phyloP scores from a whole-genome alignment of 495 filamentous ascomycete genomes.

The Hyaloscypha bicolor region DNA sequence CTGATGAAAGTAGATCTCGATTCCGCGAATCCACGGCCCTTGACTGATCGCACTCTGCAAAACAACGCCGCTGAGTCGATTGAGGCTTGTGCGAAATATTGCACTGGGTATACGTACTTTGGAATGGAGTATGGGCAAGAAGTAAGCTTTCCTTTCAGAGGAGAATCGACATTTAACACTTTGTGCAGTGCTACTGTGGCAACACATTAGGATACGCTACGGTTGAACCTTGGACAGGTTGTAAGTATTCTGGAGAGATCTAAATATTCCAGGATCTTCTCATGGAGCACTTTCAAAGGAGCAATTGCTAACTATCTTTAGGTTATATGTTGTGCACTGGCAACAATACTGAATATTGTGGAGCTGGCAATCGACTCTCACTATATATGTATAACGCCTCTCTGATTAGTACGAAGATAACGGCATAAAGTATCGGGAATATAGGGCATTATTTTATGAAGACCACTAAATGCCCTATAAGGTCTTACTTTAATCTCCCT shows the following conservation, averaged over 20 bases:
- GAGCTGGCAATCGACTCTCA: slow-evolving; percentile 38
- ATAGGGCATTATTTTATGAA: too few relatives aligned
- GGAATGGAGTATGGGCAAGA: slow-evolving; percentile 42
- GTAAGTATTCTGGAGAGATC: slow-evolving; percentile 16
- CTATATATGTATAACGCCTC: slow-evolving; percentile 33
- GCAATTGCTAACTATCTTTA: slow-evolving; percentile 22
- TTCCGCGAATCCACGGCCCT: slow-evolving; percentile 4
- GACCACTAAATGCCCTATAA: too few relatives aligned
- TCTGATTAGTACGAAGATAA: background rate
- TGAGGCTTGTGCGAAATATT: slow-evolving; percentile 27
- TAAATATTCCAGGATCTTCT: background rate
- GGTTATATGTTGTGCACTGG: slow-evolving; percentile 59
- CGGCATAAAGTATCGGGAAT: too few relatives aligned
- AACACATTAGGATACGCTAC: background rate
- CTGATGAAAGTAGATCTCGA: background rate
- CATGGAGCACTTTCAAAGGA: background rate
- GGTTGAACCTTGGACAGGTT: slow-evolving; percentile 41
- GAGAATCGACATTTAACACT: slow-evolving; percentile 24
- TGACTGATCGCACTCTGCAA: slow-evolving; percentile 21
- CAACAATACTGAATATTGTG: slow-evolving; percentile 47
- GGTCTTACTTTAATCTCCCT: too few relatives aligned
- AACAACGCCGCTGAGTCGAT: slow-evolving; percentile 23
- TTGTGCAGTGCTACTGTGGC: slow-evolving; percentile 38
- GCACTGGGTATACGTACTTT: slow-evolving; percentile 28
- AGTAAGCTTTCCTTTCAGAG: slow-evolving; percentile 36